These are phyloP conservation scores for Vigna angularis DNA, from an alignment of 306 rosid species.

Conservation along the genomic window DNA sequence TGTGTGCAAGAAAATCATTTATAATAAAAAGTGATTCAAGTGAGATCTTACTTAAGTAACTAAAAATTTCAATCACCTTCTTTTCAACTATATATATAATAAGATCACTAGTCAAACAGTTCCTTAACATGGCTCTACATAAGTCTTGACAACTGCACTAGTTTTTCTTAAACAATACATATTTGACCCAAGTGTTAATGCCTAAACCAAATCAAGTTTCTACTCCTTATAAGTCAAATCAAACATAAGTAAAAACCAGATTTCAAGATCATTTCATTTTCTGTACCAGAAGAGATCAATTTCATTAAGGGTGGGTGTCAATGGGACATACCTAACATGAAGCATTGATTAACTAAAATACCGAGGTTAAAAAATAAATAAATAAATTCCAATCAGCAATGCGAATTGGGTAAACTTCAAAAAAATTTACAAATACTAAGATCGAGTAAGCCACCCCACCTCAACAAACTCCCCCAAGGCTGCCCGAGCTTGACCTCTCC, in stretches of 20 bases:
- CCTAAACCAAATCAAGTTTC: conserved; percentile 29
- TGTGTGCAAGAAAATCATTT: conserved; percentile 43
- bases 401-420: conserved; percentile 20
- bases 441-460: conserved; percentile 56
- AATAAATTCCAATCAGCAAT: conserved; percentile 19
- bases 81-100: background rate
- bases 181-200: conserved; percentile 11
- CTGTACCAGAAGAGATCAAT: background rate
- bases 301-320: conserved; percentile 19
- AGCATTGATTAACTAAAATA: conserved; percentile 30
- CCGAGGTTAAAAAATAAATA: conserved; percentile 4
- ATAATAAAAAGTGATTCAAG: conserved; percentile 7
- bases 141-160: conserved; percentile 21
- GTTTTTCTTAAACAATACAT: conserved; percentile 21
- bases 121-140: conserved; percentile 5
- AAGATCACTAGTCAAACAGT: conserved; percentile 20
- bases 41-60: conserved; percentile 14
- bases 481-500: conserved; percentile 99
- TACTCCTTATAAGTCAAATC: conserved; percentile 15
- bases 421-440: conserved; percentile 7
- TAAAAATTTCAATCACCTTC: conserved; percentile 7
- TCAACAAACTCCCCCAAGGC: conserved; percentile 89
- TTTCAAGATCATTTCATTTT: conserved; percentile 28
- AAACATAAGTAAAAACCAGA: conserved; percentile 8
- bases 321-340: conserved; percentile 11